Base-by-base conservation (phyloP, 345 rosid genomes). In the Brassica rapa region DNA sequence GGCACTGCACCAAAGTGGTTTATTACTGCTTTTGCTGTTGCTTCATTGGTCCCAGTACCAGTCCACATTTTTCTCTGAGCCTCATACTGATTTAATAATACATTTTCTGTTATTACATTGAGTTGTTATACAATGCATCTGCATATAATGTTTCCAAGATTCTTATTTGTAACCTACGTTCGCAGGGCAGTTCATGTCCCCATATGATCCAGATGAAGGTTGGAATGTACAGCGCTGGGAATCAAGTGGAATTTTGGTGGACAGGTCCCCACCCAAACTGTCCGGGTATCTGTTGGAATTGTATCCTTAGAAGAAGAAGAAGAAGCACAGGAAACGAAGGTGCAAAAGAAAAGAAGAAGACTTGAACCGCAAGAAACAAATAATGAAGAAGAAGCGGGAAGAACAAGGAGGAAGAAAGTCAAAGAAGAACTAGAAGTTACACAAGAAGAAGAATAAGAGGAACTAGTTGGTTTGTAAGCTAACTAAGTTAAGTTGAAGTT, bases 161-260 rank as follows among this genome's bases (percentile, higher is more conserved):
- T 56, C 15, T 51, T 72, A 67, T 29, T 77, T 61, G 72, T 30
- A 51, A 37, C 57, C 15, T 67, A 39, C 56, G 24, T 66, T 39
- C 79, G 81, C 91, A 95, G 98, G 98, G 80, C 96, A 95, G 83
- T 93, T 91, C 80, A 93, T 95, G 99, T 95, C 99, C 61, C 99
- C 98, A 15, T 93, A 90, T 80, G 99, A 93, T 87, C 99, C 99
- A 51, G 99, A 93, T 80, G 99, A 95, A 83, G 99, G 99, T 37
- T 93, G 97, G 99, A 90, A 98, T 81, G 93, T 95, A 81, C 99
- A 95, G 81, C 98, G 98, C 46, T 95, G 99, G 98, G 99, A 95
- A 82, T 91, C 98, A 69, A 91, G 97, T 76, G 88, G 11, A 86
- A 88, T 88, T 92, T 93, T 77, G 91, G 94, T 73, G 98, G 98